Evolutionary conservation across 140 eudicot species (phyloP), one percentile per base, ranked within the genome.

Genomic region (Erigeron philadelphicus): DNA sequence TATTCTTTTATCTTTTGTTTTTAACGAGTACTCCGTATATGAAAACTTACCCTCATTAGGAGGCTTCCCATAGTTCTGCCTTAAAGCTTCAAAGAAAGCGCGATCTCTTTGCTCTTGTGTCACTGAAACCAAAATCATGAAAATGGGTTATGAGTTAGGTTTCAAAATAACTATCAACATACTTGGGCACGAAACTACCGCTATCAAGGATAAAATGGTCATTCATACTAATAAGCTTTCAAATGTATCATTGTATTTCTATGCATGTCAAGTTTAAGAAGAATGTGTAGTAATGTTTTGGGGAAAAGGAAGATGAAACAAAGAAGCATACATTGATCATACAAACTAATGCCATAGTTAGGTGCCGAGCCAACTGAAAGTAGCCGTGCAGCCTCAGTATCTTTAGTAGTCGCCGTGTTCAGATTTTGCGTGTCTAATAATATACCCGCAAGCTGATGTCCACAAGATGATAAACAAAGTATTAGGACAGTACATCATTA

Each of bases 311-410:
- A 44, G 64, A 56, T 19, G 50, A 75, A 66, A 66, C 21, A n/a
- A 16, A 17, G 64, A 56, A 64, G 46, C 84, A 1, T 80, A 89
- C 96, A 35, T 42, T 89, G 90, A 68, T 89, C 96, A 71, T 70
- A 89, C 75, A 89, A 72, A 61, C 81, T 78, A 70, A 76, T 84
- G 69, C 88, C 81, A 47, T 89, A 84, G 81, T 82, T 89, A n/a
- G 95, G 96, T 18, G 88, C 61, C 52, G 86, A 79, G 55, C 90
- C 88, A 41, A 89, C 96, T 3, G 86, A 83, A 19, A 89, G 93
- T 72, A 89, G 77, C 52, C 88, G 94, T 64, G 88, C 88, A 43
- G 96, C 96, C 80, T 89, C 96, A 0, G 87, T 84, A 73, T 89
- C 96, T 82, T 86, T 82, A 10, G 94, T 86, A 64, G 81, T 81